These are phyloP conservation scores for Heterobasidion parviporum DNA, from an alignment of 1,284 basidiomycete species.

Conservation along the genomic window DNA sequence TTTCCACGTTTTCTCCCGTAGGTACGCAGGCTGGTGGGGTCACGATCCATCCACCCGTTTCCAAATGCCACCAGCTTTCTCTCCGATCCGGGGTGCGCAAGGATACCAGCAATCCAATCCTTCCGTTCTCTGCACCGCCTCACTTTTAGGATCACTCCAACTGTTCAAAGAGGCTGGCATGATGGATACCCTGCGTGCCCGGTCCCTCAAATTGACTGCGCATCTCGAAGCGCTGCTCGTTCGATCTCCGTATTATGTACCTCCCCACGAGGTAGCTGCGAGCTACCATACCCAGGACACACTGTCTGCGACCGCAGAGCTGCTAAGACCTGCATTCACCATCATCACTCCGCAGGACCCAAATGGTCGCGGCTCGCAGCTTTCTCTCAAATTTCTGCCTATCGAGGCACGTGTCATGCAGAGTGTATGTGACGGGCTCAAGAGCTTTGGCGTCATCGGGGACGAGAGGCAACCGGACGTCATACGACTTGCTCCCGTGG, in stretches of 20 bases:
- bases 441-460: slow-evolving; percentile 72
- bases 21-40: slow-evolving; percentile 97
- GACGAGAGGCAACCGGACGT: slow-evolving; percentile 89
- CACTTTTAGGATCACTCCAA: slow-evolving; percentile 76
- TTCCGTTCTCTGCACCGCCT: slow-evolving; percentile 69
- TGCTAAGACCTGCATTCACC: slow-evolving; percentile 53
- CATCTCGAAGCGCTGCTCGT: slow-evolving; percentile 61
- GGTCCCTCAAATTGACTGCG: slow-evolving; percentile 65
- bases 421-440: slow-evolving; percentile 54
- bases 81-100: slow-evolving; percentile 82
- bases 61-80: slow-evolving; percentile 81
- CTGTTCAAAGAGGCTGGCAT: slow-evolving; percentile 75
- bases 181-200: slow-evolving; percentile 59
- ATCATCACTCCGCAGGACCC: slow-evolving; percentile 78
- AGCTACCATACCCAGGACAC: slow-evolving; percentile 18
- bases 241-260: slow-evolving; percentile 55
- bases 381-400: slow-evolving; percentile 77
- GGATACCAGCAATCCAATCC: slow-evolving; percentile 97
- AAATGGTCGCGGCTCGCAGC: slow-evolving; percentile 71
- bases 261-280: slow-evolving; percentile 28
- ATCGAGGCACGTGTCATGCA: slow-evolving; percentile 60
- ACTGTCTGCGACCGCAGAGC: slow-evolving; percentile 4
- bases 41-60: slow-evolving; percentile 86
- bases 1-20: slow-evolving; percentile 23
- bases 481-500: slow-evolving; percentile 77